phyloP scores from a whole-genome alignment of 139 green algal genomes.

The Ulvella scutata region DNA sequence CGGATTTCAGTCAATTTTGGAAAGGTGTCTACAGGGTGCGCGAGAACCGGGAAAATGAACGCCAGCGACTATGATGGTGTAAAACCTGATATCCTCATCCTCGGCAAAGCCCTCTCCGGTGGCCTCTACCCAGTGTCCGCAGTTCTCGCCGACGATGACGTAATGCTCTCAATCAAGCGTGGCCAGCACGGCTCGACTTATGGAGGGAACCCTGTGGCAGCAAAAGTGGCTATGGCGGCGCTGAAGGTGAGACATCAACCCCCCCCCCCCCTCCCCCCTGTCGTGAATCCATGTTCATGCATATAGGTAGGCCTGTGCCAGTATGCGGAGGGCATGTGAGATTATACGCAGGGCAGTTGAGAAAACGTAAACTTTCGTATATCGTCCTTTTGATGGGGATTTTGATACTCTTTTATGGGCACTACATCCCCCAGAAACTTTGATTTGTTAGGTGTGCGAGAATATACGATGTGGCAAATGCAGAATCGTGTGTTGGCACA shows the following conservation, averaged over 20 bases:
- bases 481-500: too few species aligned
- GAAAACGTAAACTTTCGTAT: too few species aligned
- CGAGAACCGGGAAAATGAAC: slow-evolving; percentile 75
- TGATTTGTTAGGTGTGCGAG: too few species aligned
- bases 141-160: slow-evolving; percentile 69
- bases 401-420: too few species aligned
- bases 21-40: slow-evolving; percentile 64
- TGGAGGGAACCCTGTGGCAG: slow-evolving; percentile 88
- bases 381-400: too few species aligned
- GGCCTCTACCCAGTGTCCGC: slow-evolving; percentile 84
- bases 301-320: too few species aligned
- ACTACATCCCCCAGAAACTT: too few species aligned
- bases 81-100: slow-evolving; percentile 80
- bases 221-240: slow-evolving; percentile 65
- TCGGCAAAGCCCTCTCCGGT: slow-evolving; percentile 77
- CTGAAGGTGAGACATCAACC: slow-evolving; percentile 61
- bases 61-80: slow-evolving; percentile 71
- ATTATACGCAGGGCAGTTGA: too few species aligned
- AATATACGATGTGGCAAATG: too few species aligned
- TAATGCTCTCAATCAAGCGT: slow-evolving; percentile 69
- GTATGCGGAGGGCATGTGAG: too few species aligned
- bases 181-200: slow-evolving; percentile 84
- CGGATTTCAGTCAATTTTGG: too few species aligned
- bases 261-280: neutral
- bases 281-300: too few species aligned